Evolutionary conservation across 495 filamentous ascomycete genomes (phyloP), one percentile per base, ranked within the genome.

Genomic region (Rhizodiscina lignyota): DNA sequence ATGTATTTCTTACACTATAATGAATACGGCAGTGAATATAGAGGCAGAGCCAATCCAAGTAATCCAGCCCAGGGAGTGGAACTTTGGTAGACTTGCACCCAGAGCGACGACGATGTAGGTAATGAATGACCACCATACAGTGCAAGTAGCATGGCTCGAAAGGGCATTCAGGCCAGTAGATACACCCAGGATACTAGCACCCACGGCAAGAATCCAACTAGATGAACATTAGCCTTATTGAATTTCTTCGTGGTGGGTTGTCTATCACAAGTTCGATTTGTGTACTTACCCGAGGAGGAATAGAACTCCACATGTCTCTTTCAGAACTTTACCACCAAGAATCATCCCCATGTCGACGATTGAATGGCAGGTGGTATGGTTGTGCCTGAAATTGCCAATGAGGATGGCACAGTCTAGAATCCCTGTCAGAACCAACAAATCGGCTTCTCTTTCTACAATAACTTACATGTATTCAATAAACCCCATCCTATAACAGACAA

Each of bases 101-200:
- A 21, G 16, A 10, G 22, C 27, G 4, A 41, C 32, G 15, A 42
- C 26, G 2, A 48, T 32, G 11, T 30, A 47, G 11, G 53, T 45
- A 27, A 62, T 20, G 33, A 59, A 49, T 11, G 44, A 39, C 34
- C 41, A 62, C 56, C 55, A 64, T 5, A 62, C 59, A 1, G 65
- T 69, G 36, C 64, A 70, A 4, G 54, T 44, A 0, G 54, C 56
- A 38, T 70, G 64, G 6, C 51, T 45, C 0, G 63, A 67, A 3
- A 67, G 47, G 1, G 66, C 58, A 39, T 70, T 72, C 21, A 69
- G 42, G 0, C 54, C 66, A 1, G 62, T 55, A 0, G 66, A 70
- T 4, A 67, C 53, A 0, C 60, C 60, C 13, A 70, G 53, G 19
- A 68, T 63, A 5, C 66, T 61, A 0, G 64, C 61, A 1, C 58